Percentiles rank a stretch among this genome's conserved stretches.
These are phyloP conservation scores for Cercospora beticola DNA, from an alignment of 2,329 filamentous ascomycete species.

Conservation along the genomic window DNA sequence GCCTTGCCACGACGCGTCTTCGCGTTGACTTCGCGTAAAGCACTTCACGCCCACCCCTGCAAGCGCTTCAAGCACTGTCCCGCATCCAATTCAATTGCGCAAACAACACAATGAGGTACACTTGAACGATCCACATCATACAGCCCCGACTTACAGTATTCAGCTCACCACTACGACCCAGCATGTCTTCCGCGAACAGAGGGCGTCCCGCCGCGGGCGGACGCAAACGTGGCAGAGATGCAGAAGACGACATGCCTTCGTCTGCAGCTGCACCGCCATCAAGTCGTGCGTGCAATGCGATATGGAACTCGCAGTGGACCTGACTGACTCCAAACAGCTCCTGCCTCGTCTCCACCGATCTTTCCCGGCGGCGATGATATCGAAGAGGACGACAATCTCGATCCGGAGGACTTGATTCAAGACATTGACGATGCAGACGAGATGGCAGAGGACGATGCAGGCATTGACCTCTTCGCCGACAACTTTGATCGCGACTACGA, in stretches of 20 bases:
- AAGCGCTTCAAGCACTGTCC: constrained; percentile 4
- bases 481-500: constrained; percentile 65
- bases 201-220: constrained; percentile 56
- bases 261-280: constrained; percentile 60
- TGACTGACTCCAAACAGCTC: constrained; percentile 41
- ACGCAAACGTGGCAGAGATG: constrained; percentile 65
- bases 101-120: constrained; percentile 6
- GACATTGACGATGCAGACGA: constrained; percentile 69
- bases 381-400: constrained; percentile 68
- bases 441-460: constrained; percentile 67
- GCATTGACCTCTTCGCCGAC: constrained; percentile 70
- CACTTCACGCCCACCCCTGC: background rate
- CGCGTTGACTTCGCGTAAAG: background rate
- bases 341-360: constrained; percentile 61
- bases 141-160: background rate
- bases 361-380: constrained; percentile 67
- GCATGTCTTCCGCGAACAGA: constrained; percentile 80
- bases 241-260: constrained; percentile 60
- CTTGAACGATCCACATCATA: background rate
- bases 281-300: constrained; percentile 55
- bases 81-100: background rate
- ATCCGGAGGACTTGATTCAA: constrained; percentile 63
- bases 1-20: background rate
- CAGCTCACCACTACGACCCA: constrained; percentile 45
- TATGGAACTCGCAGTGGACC: background rate